Base-by-base conservation (phyloP, 108 stramenopile species). In the Cyclotella distinguenda region DNA sequence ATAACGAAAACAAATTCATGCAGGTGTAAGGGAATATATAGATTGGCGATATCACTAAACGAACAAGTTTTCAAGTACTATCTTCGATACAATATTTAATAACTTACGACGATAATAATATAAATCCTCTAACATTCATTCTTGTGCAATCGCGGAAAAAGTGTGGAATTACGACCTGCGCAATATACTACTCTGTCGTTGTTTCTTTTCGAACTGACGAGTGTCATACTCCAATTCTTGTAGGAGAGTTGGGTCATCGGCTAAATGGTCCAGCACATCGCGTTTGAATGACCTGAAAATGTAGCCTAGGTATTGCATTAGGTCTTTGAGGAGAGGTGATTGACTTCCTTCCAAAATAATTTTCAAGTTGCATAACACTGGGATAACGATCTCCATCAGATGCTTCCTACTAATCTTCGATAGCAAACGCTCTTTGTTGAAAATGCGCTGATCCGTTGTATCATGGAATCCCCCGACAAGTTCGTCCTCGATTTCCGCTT, bases 391-490 rank as follows among this genome's bases (percentile, higher is more conserved):
- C 56, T 96, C 95, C 62, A 97, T 79, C 64, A 96, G 57, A 55
- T 98, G 97, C 69, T 95, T 96, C 16, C 77, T 66, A 53, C 91
- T 86, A 32, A 95, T 88, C 72, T 96, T 96, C 12, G 82, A 82
- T 4, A 98, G 82, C 47, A 97, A 61, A 31, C 59, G 64, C 21
- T 84, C 81, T 81, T 94, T 95, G 51, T 91, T 91, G 7, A 81
- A 82, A 32, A 86, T 87, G 36, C 84, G 78, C 28, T 80, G 81
- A 27, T 75, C 78, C 21, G 84, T 44, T 40, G 77, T 87, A 18
- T 77, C 62, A 1, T 77, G 60, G 46, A 79, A 81, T 32, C 74
- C 59, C 60, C 76, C 82, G 6, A 74, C 84, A 34, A 78, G 55
- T 3, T 72, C 76, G 23, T 77, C 80, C 16, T 89, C 86, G 4